Evolutionary conservation across 192 early-diverging fungal species (phyloP).

Genomic region (Radiomyces spectabilis): DNA sequence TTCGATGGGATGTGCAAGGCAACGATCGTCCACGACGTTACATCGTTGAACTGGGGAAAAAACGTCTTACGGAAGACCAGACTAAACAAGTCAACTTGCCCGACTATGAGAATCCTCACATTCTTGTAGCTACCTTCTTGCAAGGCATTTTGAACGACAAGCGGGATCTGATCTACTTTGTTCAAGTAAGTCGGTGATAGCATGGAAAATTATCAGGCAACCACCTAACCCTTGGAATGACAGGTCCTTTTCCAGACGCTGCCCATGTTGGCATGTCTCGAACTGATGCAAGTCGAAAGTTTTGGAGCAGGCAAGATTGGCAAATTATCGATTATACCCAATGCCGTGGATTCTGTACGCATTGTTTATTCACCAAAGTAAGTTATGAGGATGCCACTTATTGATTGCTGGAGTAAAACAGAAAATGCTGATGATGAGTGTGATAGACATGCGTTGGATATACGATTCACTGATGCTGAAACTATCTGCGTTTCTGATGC

Average conservation of each 20-base stretch:
- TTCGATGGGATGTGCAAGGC: conserved; percentile 18
- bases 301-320: conserved; percentile 10
- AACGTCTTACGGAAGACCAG: background rate
- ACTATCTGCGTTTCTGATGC: conserved; percentile 25
- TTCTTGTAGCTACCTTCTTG: conserved; percentile 16
- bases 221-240: too few species aligned
- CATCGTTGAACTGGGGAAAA: conserved; percentile 6
- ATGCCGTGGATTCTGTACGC: conserved; percentile 19
- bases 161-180: conserved; percentile 21
- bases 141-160: conserved; percentile 25
- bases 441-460: conserved; percentile 22
- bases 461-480: conserved; percentile 15
- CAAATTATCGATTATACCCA: conserved; percentile 26
- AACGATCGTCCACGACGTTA: conserved; percentile 17
- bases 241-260: conserved; percentile 29
- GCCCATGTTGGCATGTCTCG: conserved; percentile 25
- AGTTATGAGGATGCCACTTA: background rate
- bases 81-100: background rate
- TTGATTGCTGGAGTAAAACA: background rate
- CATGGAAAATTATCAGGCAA: too few species aligned
- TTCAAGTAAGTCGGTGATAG: conserved; percentile 17
- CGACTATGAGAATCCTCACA: conserved; percentile 19
- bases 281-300: conserved; percentile 16
- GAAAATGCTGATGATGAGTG: background rate
- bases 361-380: conserved; percentile 29